Base-by-base conservation (phyloP, 1,284 basidiomycete species). In the Cutaneotrichosporon sp. region DNA sequence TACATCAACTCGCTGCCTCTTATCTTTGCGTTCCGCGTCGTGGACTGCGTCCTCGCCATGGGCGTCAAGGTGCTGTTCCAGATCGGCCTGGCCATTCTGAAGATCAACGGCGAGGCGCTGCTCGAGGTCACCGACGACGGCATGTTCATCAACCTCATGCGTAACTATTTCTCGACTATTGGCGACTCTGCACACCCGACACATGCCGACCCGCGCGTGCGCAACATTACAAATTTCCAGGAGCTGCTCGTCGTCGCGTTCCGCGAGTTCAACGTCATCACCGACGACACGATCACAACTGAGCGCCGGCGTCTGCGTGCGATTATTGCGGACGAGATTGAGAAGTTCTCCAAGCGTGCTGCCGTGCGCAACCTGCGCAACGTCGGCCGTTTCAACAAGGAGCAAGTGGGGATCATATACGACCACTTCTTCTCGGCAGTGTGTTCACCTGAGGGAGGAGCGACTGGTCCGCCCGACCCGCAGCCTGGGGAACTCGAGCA, bases 21-120 rank as follows among this genome's bases (percentile, higher is more conserved):
- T 84, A 86, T 98, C 43, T 98, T 98, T 68, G 94, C 96, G 0
- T 98, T 97, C 80, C 84, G 96, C 42, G 92, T 99, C 67, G 90
- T 97, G 3, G 96, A 99, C 72, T 99, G 96, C 74, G 96, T 99
- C 76, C 89, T 98, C 78, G 93, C 93, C 60, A 97, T 97, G 90
- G 96, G 96, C 0, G 91, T 94, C 2, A 97, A 93, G 67, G 96
- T 98, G 12, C 77, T 98, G 41, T 98, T 98, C 79, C 94, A 98
- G 81, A 75, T 76, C 41, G 75, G 74, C 55, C 61, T 76, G 2
- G 96, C 96, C 14, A 96, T 98, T 46, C 82, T 99, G 51, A 98
- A 98, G 76, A 96, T 98, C 75, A 99, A 99, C 62, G 93, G 93
- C 3, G 90, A 96, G 61, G 86, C 88, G 51, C 78, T 99, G 9